These are phyloP conservation scores for Heracleum sosnowskyi DNA, from an alignment of 129 eudicot species.

Conservation along the genomic window DNA sequence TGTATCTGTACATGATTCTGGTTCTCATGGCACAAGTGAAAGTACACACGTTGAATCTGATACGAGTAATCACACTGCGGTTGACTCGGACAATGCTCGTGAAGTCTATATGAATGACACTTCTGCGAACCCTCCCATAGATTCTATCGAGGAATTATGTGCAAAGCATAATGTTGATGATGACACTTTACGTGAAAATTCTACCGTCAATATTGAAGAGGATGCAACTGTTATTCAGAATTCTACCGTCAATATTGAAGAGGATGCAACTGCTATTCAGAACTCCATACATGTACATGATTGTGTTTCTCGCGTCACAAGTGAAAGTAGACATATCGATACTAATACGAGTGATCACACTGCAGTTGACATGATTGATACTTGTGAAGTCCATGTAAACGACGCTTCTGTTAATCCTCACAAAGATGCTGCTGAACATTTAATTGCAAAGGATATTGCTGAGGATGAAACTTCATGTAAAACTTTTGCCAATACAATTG, in stretches of 20 bases:
- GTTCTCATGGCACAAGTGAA: not conserved
- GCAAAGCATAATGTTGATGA: not conserved
- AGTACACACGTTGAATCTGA: not conserved
- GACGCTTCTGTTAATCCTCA: not conserved
- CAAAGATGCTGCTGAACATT: not conserved
- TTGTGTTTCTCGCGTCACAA: constrained; percentile 7
- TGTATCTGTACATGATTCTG: constrained; percentile 7
- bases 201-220: not conserved
- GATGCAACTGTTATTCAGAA: constrained; percentile 3
- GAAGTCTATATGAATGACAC: not conserved
- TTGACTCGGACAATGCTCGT: not conserved
- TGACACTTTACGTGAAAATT: not conserved
- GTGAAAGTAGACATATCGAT: not conserved
- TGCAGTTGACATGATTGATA: not conserved
- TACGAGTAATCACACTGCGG: not conserved
- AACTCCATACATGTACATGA: not conserved
- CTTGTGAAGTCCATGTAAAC: not conserved
- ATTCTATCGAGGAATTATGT: not conserved
- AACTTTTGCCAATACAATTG: not conserved
- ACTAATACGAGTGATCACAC: not conserved
- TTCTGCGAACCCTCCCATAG: not conserved
- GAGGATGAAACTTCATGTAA: constrained; percentile 8
- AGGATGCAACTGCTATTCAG: constrained; percentile 3
- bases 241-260: not conserved
- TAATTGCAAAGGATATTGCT: not conserved